Percentiles rank a stretch among this genome's conserved stretches.
Conservation (phyloP, 2,329 filamentous ascomycete genomes). For the Aspergillus hiratsukae region DNA sequence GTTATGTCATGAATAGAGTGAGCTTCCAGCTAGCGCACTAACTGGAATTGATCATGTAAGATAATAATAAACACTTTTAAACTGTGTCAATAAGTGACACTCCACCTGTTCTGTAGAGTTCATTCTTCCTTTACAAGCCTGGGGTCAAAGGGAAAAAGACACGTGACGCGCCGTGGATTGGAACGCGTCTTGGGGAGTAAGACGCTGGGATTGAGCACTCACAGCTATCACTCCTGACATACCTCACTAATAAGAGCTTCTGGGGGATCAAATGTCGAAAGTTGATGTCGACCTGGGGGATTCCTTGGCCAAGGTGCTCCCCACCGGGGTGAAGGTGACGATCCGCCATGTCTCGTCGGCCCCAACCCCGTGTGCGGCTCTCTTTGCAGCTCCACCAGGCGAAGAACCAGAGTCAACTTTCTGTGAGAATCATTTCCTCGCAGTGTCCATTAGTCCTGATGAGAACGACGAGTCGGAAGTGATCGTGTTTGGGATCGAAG, state of each 20-base stretch:
- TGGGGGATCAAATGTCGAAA: slow-evolving; percentile 20
- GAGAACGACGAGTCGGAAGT: slow-evolving; percentile 45
- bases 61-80: background rate
- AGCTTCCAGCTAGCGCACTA: too few species aligned
- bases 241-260: background rate
- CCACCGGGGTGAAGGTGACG: slow-evolving; percentile 56
- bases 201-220: slow-evolving; percentile 2
- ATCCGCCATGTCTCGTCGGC: slow-evolving; percentile 86
- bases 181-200: slow-evolving; percentile 3
- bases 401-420: slow-evolving; percentile 71
- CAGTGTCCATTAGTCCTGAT: slow-evolving; percentile 47
- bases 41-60: background rate
- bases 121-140: background rate
- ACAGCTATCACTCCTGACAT: background rate
- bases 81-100: background rate
- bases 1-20: background rate
- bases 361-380: slow-evolving; percentile 66
- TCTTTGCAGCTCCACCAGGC: slow-evolving; percentile 75
- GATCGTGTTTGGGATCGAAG: slow-evolving; percentile 77
- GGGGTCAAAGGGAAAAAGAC: background rate
- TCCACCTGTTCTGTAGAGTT: background rate
- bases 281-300: slow-evolving; percentile 36
- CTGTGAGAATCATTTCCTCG: slow-evolving; percentile 77
- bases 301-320: slow-evolving; percentile 50
- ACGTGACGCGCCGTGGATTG: slow-evolving; percentile 14